phyloP scores from a whole-genome alignment of 371 early-diverging fungal genomes.

The Chytridium lagenaria region DNA sequence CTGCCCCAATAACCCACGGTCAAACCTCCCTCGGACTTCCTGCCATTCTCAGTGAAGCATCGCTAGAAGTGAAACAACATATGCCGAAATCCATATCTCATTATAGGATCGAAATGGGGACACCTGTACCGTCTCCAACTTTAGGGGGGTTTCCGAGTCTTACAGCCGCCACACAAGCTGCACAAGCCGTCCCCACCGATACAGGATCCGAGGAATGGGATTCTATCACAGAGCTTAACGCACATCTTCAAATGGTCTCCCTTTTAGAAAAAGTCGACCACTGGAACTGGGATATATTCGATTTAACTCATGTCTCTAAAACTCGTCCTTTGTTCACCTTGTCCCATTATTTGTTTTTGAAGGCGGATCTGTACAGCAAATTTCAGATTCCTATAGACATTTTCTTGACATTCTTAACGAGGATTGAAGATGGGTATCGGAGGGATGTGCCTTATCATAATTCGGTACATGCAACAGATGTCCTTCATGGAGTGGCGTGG shows the following conservation, averaged over 20 bases:
- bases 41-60: conserved; percentile 10
- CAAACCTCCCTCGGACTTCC: too few relatives aligned
- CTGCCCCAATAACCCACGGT: neutral
- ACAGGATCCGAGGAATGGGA: conserved; percentile 19
- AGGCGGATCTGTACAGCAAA: conserved; percentile 19
- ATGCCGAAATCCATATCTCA: neutral
- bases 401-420: conserved; percentile 23
- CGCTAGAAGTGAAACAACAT: neutral
- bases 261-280: conserved; percentile 37
- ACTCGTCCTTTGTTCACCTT: conserved; percentile 36
- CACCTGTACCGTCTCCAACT: neutral
- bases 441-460: conserved; percentile 52
- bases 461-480: conserved; percentile 61
- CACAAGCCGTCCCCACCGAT: neutral
- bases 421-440: conserved; percentile 28
- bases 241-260: conserved; percentile 24
- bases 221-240: conserved; percentile 28
- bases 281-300: conserved; percentile 45
- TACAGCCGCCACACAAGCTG: neutral
- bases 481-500: conserved; percentile 56
- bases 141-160: neutral
- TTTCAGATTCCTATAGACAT: conserved; percentile 23
- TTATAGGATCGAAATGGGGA: too few relatives aligned
- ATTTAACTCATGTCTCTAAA: conserved; percentile 20
- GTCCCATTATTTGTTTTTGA: conserved; percentile 32